Conservation (phyloP, 78 protist species). For the Paratrimastix pyriformis region DNA sequence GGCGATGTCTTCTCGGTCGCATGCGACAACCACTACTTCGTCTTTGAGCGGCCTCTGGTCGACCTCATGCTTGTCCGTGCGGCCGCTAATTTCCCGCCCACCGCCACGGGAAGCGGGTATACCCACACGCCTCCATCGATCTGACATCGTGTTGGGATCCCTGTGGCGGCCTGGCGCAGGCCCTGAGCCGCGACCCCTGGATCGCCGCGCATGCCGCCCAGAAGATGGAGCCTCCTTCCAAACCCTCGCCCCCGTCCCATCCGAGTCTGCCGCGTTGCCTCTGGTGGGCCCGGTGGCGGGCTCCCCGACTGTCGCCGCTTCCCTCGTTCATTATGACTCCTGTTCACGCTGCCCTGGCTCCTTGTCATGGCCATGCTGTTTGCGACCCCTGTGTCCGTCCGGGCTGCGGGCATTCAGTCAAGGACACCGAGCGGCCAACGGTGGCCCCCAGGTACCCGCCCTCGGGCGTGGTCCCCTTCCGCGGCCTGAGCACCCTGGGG, state of each 20-base stretch:
- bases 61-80: not conserved
- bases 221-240: too few relatives aligned
- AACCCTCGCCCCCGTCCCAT: too few relatives aligned
- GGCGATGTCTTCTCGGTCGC: not conserved
- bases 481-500: conserved; percentile 12
- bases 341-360: too few relatives aligned
- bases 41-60: conserved; percentile 11
- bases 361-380: too few relatives aligned
- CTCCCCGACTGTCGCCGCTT: too few relatives aligned
- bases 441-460: conserved; percentile 20
- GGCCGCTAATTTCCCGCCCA: too few relatives aligned
- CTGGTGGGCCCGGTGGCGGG: too few relatives aligned
- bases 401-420: not conserved
- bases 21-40: conserved; percentile 21
- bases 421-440: not conserved
- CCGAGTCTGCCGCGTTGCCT: too few relatives aligned
- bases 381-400: not conserved
- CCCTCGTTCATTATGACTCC: too few relatives aligned
- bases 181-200: not conserved
- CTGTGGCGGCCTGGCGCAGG: not conserved
- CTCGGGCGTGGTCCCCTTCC: conserved; percentile 15
- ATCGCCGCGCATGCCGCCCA: not conserved
- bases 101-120: too few relatives aligned
- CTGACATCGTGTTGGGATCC: too few relatives aligned
- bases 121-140: too few relatives aligned